Evolutionary conservation across 23 red algal genomes (phyloP), one percentile per base, ranked within the genome.

Genomic region (Rhodosorus marinus): DNA sequence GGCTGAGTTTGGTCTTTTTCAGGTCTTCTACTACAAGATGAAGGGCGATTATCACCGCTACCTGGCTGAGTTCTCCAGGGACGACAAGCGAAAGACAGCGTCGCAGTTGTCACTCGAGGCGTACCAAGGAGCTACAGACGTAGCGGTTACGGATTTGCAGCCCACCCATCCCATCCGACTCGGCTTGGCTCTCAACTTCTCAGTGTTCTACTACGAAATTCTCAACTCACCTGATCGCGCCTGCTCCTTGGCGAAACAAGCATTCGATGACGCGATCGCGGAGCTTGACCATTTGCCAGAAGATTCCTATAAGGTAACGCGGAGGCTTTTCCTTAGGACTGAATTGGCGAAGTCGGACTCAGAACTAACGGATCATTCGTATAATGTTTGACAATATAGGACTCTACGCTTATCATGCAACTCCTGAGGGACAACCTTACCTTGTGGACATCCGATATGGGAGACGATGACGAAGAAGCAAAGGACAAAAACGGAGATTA

Each of bases 131-230:
- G 90, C 90, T 35, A 98, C 76, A 20, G 90, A 74, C 34, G 76
- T 72, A 42, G 90, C 90, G 27, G 48, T 69, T 19, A 73, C 78
- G n/a, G 90, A 98, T 20, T 59, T 98, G 47, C 46, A 62, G 28
- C 90, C 90, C n/a, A 98, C 90, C 57, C 90, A 98, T 46, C 90
- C 90, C 35, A 98, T 98, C 46, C 78, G 90, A 27, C 62, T 98
- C 20, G 90, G 90, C 6, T 66, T 98, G 46, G 90, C 90, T 9
- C 90, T 98, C 47, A 98, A 98, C 73, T 98, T 98, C 57, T 98
- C 90, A 33, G 90, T 98, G 52, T 98, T 98, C 55, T 98, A 98
- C 36, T 98, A 74, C 69, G 90, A 98, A 54, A 98, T 98, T 58
- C 64, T 98, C 28, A 83, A 98, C 64, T 65, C 60, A 19, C 90